Evolutionary conservation across 371 early-diverging fungal genomes (phyloP), one percentile per base, ranked within the genome.

Genomic region (Apophysomyces ossiformis): DNA sequence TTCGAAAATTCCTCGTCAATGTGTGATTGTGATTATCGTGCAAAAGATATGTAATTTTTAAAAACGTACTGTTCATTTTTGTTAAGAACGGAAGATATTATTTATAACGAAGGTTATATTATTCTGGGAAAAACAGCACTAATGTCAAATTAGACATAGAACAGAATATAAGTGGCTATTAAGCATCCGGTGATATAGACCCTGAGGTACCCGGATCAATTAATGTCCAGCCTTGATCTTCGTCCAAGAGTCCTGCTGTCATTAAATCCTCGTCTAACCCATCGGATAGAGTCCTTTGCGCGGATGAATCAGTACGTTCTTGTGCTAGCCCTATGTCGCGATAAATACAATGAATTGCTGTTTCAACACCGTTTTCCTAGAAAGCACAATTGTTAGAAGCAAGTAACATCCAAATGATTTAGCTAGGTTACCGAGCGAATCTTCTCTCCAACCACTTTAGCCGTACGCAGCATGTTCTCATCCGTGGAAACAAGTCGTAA

Each of bases 301-400:
- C 32, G 9, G 50, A 46, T 6, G 61, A 66, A 18, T 56, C 8
- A 36, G 61, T 64, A 15, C 85, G 76, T 61, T 75, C 54, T 9
- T 21, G 80, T 4, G 91, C 89, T 39, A 76, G 66, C 1, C 69
- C 72, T 5, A 88, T 63, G 59, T 91, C 89, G 47, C 87, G 75
- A 65, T 89, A 88, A 35, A 91, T 83, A 60, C 79, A 82, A 21
- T 85, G 72, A 2, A 90, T 76, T 0, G 92, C 92, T 7, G 65
- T 80, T 35, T 73, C 75, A 6, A 87, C 84, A 8, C 92, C 91
- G 67, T 92, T 79, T 69, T 92, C 90, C 82, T 82, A 60, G 8
- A 58, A 37, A 12, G 36, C 58, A n/a, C 37, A 46, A 18, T 37
- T 50, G 35, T 37, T 12, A 45, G 18, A 43, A 36, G 35, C 13